phyloP scores from a whole-genome alignment of 2,329 filamentous ascomycete genomes.

The Volutella citrinella region DNA sequence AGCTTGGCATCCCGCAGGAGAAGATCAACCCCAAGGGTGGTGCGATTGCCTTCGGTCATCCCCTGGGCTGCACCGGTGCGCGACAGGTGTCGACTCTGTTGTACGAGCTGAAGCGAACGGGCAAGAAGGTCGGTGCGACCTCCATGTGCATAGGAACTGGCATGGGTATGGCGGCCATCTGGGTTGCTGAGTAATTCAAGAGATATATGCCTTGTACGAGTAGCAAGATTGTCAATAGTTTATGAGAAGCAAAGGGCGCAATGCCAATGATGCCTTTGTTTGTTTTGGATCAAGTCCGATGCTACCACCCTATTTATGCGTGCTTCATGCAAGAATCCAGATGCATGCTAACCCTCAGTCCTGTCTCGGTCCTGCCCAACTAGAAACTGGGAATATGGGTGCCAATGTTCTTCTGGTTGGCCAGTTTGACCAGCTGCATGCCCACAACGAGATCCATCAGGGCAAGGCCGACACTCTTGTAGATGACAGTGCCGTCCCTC shows the following conservation, averaged over 20 bases:
- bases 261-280: too few relatives aligned
- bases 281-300: too few relatives aligned
- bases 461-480: conserved; percentile 65
- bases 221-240: conserved; percentile 18
- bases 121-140: conserved; percentile 83
- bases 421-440: conserved; percentile 54
- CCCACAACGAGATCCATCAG: conserved; percentile 66
- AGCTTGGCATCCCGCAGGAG: conserved; percentile 75
- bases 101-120: conserved; percentile 82
- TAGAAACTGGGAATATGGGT: conserved; percentile 52
- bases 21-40: conserved; percentile 98
- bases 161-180: conserved; percentile 97
- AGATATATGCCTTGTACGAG: conserved; percentile 20
- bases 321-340: too few relatives aligned
- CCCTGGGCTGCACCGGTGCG: conserved; percentile 89
- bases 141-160: conserved; percentile 97
- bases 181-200: conserved; percentile 77
- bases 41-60: conserved; percentile 94
- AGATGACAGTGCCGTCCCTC: conserved; percentile 61
- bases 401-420: conserved; percentile 53
- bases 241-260: too few relatives aligned
- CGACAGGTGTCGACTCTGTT: conserved; percentile 90
- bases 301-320: too few relatives aligned
- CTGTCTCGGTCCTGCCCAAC: too few relatives aligned
- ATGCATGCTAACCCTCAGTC: too few relatives aligned